Percentiles rank a stretch among this genome's conserved stretches.
Conservation (phyloP, 2,329 filamentous ascomycete species). For the Pseudogymnoascus sp. region DNA sequence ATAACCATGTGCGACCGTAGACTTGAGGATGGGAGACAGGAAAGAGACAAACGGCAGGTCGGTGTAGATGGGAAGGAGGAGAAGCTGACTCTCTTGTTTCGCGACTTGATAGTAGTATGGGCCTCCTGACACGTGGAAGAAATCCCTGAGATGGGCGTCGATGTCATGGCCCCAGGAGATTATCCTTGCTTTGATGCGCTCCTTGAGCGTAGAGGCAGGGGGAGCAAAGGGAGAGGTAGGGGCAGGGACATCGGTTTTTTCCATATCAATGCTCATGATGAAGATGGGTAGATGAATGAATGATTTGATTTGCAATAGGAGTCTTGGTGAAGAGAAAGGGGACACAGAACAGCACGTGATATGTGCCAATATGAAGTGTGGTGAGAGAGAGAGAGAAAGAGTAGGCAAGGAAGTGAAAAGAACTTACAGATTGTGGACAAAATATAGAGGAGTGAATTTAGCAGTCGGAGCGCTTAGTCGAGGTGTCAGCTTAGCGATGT, state of each 20-base stretch:
- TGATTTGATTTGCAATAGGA: conserved; percentile 1
- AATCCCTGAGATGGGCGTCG: neutral
- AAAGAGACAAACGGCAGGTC: neutral
- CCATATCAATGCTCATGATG: neutral
- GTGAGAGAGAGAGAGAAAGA: neutral
- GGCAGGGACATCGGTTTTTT: neutral
- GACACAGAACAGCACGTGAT: conserved; percentile 1
- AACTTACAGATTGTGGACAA: conserved; percentile 2
- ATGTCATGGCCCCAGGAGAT: neutral
- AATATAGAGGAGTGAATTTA: neutral
- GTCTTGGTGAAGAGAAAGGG: neutral
- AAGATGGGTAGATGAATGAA: neutral
- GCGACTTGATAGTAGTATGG: neutral
- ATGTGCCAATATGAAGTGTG: neutral
- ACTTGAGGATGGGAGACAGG: neutral
- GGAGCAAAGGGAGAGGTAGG: neutral
- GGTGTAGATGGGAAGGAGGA: neutral
- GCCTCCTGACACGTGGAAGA: neutral
- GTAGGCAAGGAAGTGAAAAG: neutral
- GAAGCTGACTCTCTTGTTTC: conserved; percentile 6
- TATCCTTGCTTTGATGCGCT: neutral
- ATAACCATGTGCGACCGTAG: neutral
- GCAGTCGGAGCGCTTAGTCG: neutral
- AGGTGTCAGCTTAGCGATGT: neutral
- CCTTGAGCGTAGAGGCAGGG: neutral